These are phyloP conservation scores for Globisporangium canariense DNA, from an alignment of 352 stramenopile species.

Conservation along the genomic window DNA sequence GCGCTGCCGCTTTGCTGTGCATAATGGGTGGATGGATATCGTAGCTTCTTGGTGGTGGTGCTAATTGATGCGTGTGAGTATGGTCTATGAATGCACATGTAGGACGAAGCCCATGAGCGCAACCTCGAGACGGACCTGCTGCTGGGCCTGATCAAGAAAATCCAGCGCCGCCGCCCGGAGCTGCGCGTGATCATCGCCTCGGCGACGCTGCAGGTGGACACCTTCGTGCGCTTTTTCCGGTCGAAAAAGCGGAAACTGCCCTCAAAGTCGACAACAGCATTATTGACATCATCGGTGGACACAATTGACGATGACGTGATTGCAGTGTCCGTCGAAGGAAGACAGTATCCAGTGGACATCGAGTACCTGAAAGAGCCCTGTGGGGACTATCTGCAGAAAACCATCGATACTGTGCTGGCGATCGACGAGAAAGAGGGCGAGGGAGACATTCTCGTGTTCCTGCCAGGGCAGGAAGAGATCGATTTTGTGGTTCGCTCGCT, in stretches of 20 bases:
- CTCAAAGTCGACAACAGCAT: background rate
- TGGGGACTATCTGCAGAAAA: slow-evolving; percentile 65
- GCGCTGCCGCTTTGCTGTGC: background rate
- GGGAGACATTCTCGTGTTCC: slow-evolving; percentile 95
- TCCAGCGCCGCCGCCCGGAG: slow-evolving; percentile 83
- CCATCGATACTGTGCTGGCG: slow-evolving; percentile 64
- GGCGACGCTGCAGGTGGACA: slow-evolving; percentile 78
- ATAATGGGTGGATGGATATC: too few relatives aligned
- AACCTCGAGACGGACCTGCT: slow-evolving; percentile 93
- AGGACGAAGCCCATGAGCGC: slow-evolving; percentile 95
- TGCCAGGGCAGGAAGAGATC: slow-evolving; percentile 94
- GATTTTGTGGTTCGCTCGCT: slow-evolving; percentile 84
- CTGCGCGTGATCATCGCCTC: slow-evolving; percentile 88
- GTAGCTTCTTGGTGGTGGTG: background rate
- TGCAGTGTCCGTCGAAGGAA: slow-evolving; percentile 75
- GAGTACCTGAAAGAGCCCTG: slow-evolving; percentile 81
- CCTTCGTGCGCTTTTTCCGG: slow-evolving; percentile 90
- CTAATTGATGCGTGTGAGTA: background rate
- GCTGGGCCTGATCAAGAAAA: slow-evolving; percentile 95
- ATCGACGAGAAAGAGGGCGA: slow-evolving; percentile 68
- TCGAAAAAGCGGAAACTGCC: slow-evolving; percentile 34
- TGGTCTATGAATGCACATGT: background rate
- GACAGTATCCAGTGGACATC: slow-evolving; percentile 91
- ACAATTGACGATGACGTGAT: slow-evolving; percentile 42
- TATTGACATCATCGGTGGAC: background rate